Percentiles rank a stretch among this genome's conserved stretches.
phyloP scores from a whole-genome alignment of 371 early-diverging fungal species.

The Mucor indicus region DNA sequence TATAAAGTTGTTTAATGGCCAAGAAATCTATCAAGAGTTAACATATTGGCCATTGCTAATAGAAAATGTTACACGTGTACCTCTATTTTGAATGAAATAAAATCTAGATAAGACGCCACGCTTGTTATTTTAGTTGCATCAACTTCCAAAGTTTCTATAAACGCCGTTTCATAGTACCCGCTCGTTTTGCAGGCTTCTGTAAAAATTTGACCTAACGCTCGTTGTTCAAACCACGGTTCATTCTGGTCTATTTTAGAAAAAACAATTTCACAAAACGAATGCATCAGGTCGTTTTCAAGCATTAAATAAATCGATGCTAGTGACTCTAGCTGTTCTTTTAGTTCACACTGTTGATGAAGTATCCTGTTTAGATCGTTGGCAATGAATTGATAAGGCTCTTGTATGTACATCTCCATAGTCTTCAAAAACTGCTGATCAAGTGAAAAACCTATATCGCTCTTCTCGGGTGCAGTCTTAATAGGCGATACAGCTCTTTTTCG shows the following conservation, averaged over 20 bases:
- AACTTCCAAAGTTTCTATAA: conserved; percentile 5
- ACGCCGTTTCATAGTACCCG: conserved; percentile 17
- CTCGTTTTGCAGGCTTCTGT: conserved; percentile 21
- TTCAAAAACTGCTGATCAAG: conserved; percentile 16
- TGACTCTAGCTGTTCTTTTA: conserved; percentile 19
- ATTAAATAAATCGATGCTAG: conserved; percentile 37
- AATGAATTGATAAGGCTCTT: conserved; percentile 15
- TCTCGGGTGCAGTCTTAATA: too few species aligned
- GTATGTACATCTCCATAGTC: conserved; percentile 14
- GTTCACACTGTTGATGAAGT: conserved; percentile 16
- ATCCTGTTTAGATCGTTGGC: conserved; percentile 14
- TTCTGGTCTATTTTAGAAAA: conserved; percentile 38
- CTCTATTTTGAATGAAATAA: conserved; percentile 31
- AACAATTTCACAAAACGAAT: conserved; percentile 33
- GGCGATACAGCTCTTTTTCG: too few species aligned
- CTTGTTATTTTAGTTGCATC: not conserved
- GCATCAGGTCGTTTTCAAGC: conserved; percentile 44
- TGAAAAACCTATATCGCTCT: conserved; percentile 3
- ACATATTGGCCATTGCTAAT: not conserved
- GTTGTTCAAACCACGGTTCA: conserved; percentile 29
- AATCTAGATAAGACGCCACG: conserved; percentile 20
- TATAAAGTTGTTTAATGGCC: conserved; percentile 50
- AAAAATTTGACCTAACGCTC: conserved; percentile 29
- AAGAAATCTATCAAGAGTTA: conserved; percentile 30
- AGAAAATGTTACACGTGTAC: conserved; percentile 9